Conservation (phyloP, 2,329 filamentous ascomycete species). For the Diaporthe sp. region DNA sequence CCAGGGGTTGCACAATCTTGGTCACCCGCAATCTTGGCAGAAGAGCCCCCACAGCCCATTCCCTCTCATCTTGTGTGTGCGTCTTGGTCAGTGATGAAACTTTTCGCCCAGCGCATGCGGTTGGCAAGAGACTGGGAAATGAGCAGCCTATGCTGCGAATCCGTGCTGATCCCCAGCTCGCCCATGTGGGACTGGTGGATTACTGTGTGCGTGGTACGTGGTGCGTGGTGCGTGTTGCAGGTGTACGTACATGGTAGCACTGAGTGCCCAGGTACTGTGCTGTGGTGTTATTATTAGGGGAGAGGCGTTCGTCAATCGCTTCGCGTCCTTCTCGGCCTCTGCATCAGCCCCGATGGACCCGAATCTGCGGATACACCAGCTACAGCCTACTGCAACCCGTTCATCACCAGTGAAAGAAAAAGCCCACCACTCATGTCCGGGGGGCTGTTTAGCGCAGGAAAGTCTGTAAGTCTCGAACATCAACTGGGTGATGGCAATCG, state of each 20-base stretch:
- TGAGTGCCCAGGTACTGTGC: neutral
- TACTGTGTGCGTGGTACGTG: neutral
- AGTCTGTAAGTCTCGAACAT: neutral
- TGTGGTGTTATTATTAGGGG: slow-evolving; percentile 7
- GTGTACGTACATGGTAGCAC: slow-evolving; percentile 1
- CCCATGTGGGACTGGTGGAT: slow-evolving; percentile 9
- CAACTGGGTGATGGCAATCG: neutral
- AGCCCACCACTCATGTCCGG: slow-evolving; percentile 19
- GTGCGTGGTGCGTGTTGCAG: neutral
- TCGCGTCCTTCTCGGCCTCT: slow-evolving; percentile 33
- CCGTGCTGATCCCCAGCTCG: slow-evolving; percentile 17
- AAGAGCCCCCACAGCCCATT: slow-evolving; percentile 30
- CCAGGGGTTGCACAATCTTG: slow-evolving; percentile 30
- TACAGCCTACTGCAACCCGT: neutral
- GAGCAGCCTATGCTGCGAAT: slow-evolving; percentile 17
- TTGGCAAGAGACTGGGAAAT: slow-evolving; percentile 32
- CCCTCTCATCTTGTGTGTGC: slow-evolving; percentile 35
- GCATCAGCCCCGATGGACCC: slow-evolving; percentile 32
- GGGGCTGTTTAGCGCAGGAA: neutral
- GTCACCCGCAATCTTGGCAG: slow-evolving; percentile 31
- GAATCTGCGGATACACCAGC: slow-evolving; percentile 11
- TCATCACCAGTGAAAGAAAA: neutral
- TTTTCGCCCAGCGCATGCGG: slow-evolving; percentile 16
- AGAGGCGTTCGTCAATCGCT: slow-evolving; percentile 27
- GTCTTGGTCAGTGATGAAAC: slow-evolving; percentile 29